phyloP scores from a whole-genome alignment of 345 rosid genomes.

The Camelina neglecta region DNA sequence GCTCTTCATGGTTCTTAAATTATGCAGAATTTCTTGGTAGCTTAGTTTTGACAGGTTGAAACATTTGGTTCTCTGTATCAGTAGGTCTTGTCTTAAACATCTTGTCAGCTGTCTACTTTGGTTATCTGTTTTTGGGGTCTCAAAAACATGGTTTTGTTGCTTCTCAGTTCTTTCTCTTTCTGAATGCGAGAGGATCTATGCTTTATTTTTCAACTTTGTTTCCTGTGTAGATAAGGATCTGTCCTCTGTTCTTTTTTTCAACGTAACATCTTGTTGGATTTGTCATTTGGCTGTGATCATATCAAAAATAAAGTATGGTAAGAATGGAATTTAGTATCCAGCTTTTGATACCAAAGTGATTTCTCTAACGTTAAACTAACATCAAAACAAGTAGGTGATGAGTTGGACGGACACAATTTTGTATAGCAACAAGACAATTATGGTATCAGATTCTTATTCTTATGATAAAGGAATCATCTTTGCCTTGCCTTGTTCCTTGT shows the following conservation, averaged over 20 bases:
- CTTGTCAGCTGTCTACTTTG: no score
- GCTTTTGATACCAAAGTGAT: background rate
- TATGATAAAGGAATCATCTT: background rate
- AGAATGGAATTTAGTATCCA: background rate
- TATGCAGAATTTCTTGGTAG: no score
- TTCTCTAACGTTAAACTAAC: no score
- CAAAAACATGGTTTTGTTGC: no score
- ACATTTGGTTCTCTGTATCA: no score
- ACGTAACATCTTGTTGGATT: background rate
- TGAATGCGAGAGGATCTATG: no score
- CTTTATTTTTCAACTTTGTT: no score
- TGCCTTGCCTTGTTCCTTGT: background rate
- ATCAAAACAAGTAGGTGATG: background rate
- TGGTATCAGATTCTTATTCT: conserved; percentile 19
- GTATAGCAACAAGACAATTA: conserved; percentile 1
- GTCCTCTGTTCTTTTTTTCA: background rate
- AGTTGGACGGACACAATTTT: background rate
- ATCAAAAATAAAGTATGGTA: background rate
- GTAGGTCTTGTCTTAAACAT: no score
- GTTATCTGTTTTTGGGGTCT: no score
- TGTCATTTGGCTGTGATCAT: background rate
- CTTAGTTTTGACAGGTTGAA: no score
- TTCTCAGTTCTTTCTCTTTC: no score
- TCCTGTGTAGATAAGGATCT: background rate
- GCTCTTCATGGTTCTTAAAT: no score